A percentile compares a stretch with the other conserved stretches of the same genome.
Conservation (phyloP, 2,329 filamentous ascomycete genomes). For the Cucurbitaria berberidis region DNA sequence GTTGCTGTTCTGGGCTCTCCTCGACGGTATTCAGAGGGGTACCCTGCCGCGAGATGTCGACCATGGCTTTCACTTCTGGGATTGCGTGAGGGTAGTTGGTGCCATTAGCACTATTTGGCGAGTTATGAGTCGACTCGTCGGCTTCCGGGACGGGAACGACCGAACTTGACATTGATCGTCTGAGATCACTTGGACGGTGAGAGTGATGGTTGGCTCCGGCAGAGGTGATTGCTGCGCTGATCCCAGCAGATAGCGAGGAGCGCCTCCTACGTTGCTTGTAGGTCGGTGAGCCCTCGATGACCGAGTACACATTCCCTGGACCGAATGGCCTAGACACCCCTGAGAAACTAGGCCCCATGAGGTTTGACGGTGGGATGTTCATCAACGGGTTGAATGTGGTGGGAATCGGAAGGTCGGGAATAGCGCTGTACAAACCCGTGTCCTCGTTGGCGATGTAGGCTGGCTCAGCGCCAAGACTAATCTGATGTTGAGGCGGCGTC, state of each 20-base stretch:
- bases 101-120: conserved; percentile 76
- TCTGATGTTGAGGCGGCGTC: conserved; percentile 89
- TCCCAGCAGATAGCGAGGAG: conserved; percentile 86
- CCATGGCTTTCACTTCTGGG: conserved; percentile 72
- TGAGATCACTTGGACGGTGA: conserved; percentile 86
- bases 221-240: conserved; percentile 72
- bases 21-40: conserved; percentile 88
- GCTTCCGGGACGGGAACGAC: conserved; percentile 81
- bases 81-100: conserved; percentile 61
- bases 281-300: conserved; percentile 96
- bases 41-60: conserved; percentile 85
- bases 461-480: conserved; percentile 82
- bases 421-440: conserved; percentile 92
- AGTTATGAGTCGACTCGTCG: conserved; percentile 79
- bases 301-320: conserved; percentile 84
- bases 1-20: conserved; percentile 77
- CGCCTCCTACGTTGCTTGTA: conserved; percentile 97
- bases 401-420: conserved; percentile 83
- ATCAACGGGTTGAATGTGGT: conserved; percentile 86
- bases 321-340: conserved; percentile 71
- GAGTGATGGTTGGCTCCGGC: conserved; percentile 62
- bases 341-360: conserved; percentile 80
- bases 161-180: conserved; percentile 87
- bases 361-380: conserved; percentile 84
- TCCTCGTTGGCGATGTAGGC: conserved; percentile 99